phyloP scores from a whole-genome alignment of 2,329 filamentous ascomycete species.

The Biscogniauxia mediterranea region DNA sequence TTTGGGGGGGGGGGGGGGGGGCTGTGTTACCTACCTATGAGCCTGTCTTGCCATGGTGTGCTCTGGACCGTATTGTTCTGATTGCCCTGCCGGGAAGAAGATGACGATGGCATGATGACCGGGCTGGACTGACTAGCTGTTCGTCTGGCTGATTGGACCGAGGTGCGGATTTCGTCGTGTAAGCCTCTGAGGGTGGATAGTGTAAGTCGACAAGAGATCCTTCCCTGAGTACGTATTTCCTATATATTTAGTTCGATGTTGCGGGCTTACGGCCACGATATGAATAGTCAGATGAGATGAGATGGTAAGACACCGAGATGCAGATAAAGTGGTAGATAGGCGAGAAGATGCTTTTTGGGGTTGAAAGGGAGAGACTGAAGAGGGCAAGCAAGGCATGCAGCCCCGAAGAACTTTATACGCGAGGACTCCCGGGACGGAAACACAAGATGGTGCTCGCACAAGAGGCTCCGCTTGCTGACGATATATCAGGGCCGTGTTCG shows the following conservation, averaged over 20 bases:
- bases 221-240: background rate
- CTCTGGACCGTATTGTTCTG: slow-evolving; percentile 16
- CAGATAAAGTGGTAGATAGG: background rate
- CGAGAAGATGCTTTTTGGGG: background rate
- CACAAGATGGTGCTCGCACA: background rate
- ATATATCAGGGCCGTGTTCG: background rate
- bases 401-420: background rate
- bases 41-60: slow-evolving; percentile 54
- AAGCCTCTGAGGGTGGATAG: background rate
- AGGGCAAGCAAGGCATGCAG: background rate
- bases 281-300: background rate
- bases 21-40: slow-evolving; percentile 46
- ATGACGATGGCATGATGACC: slow-evolving; percentile 27
- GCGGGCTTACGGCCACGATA: background rate
- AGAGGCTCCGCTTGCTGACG: background rate
- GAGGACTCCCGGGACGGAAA: background rate
- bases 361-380: slow-evolving; percentile 2
- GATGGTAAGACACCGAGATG: slow-evolving; percentile 1
- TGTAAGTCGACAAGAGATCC: background rate
- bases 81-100: slow-evolving; percentile 12
- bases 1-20: background rate
- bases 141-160: slow-evolving; percentile 6
- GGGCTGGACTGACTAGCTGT: slow-evolving; percentile 1
- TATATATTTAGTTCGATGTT: background rate
- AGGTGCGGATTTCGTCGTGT: slow-evolving; percentile 1